Conservation (phyloP, 2,329 filamentous ascomycete species). For the Dactylellina drechsleri region DNA sequence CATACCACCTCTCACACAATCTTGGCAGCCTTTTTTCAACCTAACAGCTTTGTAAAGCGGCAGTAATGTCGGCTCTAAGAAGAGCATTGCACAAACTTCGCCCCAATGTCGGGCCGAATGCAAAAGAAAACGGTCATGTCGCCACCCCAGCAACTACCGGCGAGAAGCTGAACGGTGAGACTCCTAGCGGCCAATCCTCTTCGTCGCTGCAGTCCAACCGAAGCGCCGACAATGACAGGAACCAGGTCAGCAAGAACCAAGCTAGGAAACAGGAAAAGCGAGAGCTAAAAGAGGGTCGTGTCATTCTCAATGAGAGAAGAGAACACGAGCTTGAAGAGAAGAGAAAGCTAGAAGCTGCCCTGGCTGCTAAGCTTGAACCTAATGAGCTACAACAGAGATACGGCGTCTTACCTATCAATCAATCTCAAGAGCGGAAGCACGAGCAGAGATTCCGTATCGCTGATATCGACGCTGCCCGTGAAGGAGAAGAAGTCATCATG, state of each 20-base stretch:
- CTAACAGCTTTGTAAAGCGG: neutral
- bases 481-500: constrained; percentile 73
- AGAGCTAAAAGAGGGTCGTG: constrained; percentile 59
- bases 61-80: constrained; percentile 52
- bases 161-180: constrained; percentile 40
- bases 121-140: constrained; percentile 25
- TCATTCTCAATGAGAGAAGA: constrained; percentile 61
- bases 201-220: constrained; percentile 44
- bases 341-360: constrained; percentile 60
- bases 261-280: constrained; percentile 62
- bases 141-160: constrained; percentile 3
- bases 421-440: constrained; percentile 67
- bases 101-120: neutral
- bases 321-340: constrained; percentile 63
- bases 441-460: constrained; percentile 64
- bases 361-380: constrained; percentile 70
- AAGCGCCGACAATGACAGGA: constrained; percentile 28
- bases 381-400: constrained; percentile 81
- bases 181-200: constrained; percentile 40
- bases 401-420: constrained; percentile 72
- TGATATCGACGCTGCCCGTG: constrained; percentile 66
- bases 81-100: constrained; percentile 51
- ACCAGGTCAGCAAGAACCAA: constrained; percentile 62
- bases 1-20: too few species aligned
- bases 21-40: too few species aligned